phyloP scores from a whole-genome alignment of 352 stramenopile species.

The Thalassiosira oceanica region DNA sequence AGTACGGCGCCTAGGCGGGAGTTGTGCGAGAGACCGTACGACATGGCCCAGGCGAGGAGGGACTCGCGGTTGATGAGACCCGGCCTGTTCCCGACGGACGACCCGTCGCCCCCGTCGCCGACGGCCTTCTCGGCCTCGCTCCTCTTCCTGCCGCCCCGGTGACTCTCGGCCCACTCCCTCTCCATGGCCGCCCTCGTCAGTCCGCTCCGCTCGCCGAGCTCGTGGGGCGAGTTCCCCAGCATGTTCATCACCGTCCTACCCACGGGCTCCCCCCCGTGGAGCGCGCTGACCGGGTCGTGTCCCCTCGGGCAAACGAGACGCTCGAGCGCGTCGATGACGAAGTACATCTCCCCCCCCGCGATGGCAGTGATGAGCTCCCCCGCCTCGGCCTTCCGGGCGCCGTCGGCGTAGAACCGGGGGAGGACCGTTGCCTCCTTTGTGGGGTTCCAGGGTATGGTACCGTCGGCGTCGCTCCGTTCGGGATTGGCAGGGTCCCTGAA shows the following conservation, averaged over 20 bases:
- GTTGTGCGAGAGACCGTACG: conserved; percentile 45
- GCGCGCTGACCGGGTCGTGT: conserved; percentile 44
- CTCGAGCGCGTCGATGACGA: conserved; percentile 55
- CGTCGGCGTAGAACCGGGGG: conserved; percentile 54
- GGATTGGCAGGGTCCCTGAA: conserved; percentile 24
- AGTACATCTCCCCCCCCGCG: conserved; percentile 56
- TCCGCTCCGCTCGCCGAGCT: conserved; percentile 45
- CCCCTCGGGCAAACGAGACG: conserved; percentile 32
- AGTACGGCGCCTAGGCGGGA: conserved; percentile 45
- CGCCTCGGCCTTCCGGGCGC: conserved; percentile 38
- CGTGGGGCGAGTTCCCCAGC: conserved; percentile 43
- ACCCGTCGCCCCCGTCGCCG: conserved; percentile 2
- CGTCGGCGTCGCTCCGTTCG: conserved; percentile 16
- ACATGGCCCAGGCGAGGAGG: conserved; percentile 38
- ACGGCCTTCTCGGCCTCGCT: not conserved
- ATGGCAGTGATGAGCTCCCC: conserved; percentile 51
- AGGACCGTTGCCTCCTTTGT: conserved; percentile 27
- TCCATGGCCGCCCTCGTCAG: conserved; percentile 20
- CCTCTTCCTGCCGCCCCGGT: conserved; percentile 8
- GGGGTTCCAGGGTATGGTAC: conserved; percentile 50
- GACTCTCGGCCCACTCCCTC: conserved; percentile 32
- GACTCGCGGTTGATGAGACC: conserved; percentile 43
- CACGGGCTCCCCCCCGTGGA: conserved; percentile 52
- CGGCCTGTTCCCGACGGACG: conserved; percentile 9
- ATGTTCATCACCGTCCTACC: conserved; percentile 43